Percentiles rank a stretch among this genome's conserved stretches.
These are phyloP conservation scores for Termitomyces sp. DNA, from an alignment of 1,284 basidiomycete species.

Conservation along the genomic window DNA sequence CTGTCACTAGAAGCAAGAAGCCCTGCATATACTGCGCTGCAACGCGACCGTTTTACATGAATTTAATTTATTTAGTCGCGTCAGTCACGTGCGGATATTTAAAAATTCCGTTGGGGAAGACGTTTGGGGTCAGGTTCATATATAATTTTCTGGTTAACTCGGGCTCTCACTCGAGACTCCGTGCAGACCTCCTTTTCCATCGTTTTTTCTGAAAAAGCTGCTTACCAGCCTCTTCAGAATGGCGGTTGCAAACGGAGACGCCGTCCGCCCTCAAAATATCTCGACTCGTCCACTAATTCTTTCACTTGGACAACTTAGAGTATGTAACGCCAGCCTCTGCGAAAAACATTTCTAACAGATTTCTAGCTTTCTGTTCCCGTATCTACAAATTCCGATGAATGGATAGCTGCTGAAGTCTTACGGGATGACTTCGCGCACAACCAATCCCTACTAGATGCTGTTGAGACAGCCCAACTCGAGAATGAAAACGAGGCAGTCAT, in stretches of 20 bases:
- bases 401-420: conserved; percentile 86
- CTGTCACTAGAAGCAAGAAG: neutral
- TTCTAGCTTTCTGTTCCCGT: conserved; percentile 78
- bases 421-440: conserved; percentile 79
- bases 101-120: conserved; percentile 38
- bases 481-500: conserved; percentile 59
- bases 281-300: conserved; percentile 62
- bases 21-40: neutral
- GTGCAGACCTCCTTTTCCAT: conserved; percentile 16
- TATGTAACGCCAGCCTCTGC: conserved; percentile 33
- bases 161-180: conserved; percentile 16
- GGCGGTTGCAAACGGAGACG: conserved; percentile 32
- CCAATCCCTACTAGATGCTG: conserved; percentile 50
- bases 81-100: conserved; percentile 29
- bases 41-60: neutral
- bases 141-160: conserved; percentile 24
- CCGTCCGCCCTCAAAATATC: conserved; percentile 31
- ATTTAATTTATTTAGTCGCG: neutral
- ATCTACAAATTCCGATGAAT: conserved; percentile 70
- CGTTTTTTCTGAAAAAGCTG: conserved; percentile 19
- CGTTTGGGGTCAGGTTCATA: conserved; percentile 35
- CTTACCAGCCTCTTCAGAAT: conserved; percentile 26
- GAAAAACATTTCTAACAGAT: conserved; percentile 13
- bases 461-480: conserved; percentile 50
- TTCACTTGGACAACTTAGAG: conserved; percentile 58